Percentiles rank a stretch among this genome's conserved stretches.
These are phyloP conservation scores for Heterobasidion occidentale DNA, from an alignment of 1,284 basidiomycete species.

Conservation along the genomic window DNA sequence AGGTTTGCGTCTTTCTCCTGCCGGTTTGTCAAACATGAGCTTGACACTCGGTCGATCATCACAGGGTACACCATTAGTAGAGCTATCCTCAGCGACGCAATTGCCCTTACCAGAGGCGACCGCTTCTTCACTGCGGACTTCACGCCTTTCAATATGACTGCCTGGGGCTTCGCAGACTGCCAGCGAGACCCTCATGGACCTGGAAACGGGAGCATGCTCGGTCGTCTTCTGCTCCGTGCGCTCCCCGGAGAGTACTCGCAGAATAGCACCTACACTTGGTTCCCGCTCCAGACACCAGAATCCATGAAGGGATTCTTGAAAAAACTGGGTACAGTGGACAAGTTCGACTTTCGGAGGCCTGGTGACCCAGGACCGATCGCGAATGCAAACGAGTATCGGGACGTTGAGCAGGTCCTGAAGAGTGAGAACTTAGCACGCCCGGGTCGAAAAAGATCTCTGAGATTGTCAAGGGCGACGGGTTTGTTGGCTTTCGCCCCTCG, in stretches of 20 bases:
- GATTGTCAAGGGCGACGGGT: slow-evolving; percentile 56
- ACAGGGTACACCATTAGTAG: slow-evolving; percentile 78
- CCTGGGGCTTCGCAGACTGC: slow-evolving; percentile 77
- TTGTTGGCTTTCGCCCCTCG: slow-evolving; percentile 7
- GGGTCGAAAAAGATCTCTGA: slow-evolving; percentile 41
- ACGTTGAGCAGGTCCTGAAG: slow-evolving; percentile 45
- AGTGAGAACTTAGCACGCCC: slow-evolving; percentile 38
- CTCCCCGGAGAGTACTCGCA: slow-evolving; percentile 63
- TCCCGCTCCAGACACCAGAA: slow-evolving; percentile 76
- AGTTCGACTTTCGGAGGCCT: slow-evolving; percentile 49
- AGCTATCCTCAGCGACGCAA: slow-evolving; percentile 85
- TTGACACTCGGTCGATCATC: not conserved
- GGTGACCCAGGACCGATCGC: slow-evolving; percentile 17
- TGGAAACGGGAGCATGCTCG: slow-evolving; percentile 69
- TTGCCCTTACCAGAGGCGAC: slow-evolving; percentile 77
- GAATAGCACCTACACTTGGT: slow-evolving; percentile 75
- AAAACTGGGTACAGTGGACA: slow-evolving; percentile 42
- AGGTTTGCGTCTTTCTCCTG: slow-evolving; percentile 27
- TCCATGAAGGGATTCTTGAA: slow-evolving; percentile 54
- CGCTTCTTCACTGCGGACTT: slow-evolving; percentile 80
- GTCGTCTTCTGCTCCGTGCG: slow-evolving; percentile 64
- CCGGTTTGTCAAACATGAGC: not conserved
- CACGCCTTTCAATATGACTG: slow-evolving; percentile 73
- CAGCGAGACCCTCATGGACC: slow-evolving; percentile 60
- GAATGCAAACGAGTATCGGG: slow-evolving; percentile 37